Evolutionary conservation across 2,329 filamentous ascomycete species (phyloP).

Genomic region (Septoria linicola): DNA sequence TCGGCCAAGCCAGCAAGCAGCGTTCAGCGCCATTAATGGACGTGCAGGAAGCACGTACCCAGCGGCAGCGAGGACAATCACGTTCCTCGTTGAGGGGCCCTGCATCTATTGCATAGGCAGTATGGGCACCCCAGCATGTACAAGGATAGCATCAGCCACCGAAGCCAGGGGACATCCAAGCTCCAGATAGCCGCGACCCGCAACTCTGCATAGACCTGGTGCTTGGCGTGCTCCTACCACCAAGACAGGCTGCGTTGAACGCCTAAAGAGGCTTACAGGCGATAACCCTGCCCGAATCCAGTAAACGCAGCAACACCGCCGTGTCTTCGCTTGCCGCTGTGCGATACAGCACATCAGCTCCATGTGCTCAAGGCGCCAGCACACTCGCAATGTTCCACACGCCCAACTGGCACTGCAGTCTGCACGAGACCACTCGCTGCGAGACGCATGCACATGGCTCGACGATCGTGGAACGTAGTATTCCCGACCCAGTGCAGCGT

Average conservation of each 20-base stretch:
- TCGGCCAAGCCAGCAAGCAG: constrained; percentile 14
- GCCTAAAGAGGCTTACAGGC: constrained; percentile 13
- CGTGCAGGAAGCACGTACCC: constrained; percentile 10
- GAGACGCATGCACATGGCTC: constrained; percentile 18
- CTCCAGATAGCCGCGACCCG: constrained; percentile 11
- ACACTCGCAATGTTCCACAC: constrained; percentile 6
- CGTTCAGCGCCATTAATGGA: constrained; percentile 12
- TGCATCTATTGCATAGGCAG: constrained; percentile 6
- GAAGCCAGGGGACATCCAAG: constrained; percentile 9
- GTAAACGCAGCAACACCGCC: constrained; percentile 9
- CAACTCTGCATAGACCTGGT: constrained; percentile 2
- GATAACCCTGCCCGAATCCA: constrained; percentile 5
- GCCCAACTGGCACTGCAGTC: constrained; percentile 11
- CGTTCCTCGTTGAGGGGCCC: constrained; percentile 5
- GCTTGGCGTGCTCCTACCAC: constrained; percentile 5
- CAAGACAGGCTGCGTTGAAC: constrained; percentile 12
- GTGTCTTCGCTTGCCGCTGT: constrained; percentile 1
- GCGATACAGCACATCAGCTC: background rate
- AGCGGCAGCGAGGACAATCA: constrained; percentile 6
- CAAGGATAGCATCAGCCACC: constrained; percentile 15
- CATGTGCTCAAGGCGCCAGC: constrained; percentile 6
- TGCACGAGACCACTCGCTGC: constrained; percentile 15
- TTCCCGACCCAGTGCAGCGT: constrained; percentile 11
- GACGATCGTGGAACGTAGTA: constrained; percentile 18
- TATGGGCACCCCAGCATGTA: constrained; percentile 10